phyloP scores from a whole-genome alignment of 2,329 filamentous ascomycete species.

The Colletotrichum liaoningense region DNA sequence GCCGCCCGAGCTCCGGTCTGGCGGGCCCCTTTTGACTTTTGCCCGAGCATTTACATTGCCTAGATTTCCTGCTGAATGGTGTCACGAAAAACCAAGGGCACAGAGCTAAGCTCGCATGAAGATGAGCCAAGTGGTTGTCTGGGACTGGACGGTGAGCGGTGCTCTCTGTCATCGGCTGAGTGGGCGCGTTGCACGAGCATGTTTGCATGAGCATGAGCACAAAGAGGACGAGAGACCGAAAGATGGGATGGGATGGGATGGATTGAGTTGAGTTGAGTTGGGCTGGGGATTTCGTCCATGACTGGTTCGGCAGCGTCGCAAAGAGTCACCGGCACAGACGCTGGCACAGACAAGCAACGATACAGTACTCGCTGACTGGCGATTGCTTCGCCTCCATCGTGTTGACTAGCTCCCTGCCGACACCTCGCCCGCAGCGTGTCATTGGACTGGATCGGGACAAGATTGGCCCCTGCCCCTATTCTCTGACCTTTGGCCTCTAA shows the following conservation, averaged over 20 bases:
- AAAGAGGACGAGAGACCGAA: not conserved
- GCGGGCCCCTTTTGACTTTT: not conserved
- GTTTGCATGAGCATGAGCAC: conserved; percentile 20
- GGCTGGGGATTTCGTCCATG: conserved; percentile 17
- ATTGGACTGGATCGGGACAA: conserved; percentile 23
- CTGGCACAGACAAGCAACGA: conserved; percentile 28
- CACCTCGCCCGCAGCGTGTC: conserved; percentile 12
- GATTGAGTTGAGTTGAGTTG: not conserved
- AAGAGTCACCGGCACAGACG: conserved; percentile 22
- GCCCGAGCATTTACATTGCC: not conserved
- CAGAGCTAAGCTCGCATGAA: conserved; percentile 17
- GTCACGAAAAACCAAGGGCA: not conserved
- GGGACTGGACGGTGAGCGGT: conserved; percentile 16
- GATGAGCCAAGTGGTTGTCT: conserved; percentile 25
- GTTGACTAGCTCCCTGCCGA: conserved; percentile 27
- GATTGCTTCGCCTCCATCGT: conserved; percentile 36
- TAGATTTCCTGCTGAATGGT: conserved; percentile 12
- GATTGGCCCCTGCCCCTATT: conserved; percentile 11
- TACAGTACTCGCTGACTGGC: conserved; percentile 23
- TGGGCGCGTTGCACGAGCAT: conserved; percentile 17
- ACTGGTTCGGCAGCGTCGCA: conserved; percentile 20
- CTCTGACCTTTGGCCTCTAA: conserved; percentile 18
- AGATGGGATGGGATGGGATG: conserved; percentile 8
- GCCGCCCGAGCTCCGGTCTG: conserved; percentile 17
- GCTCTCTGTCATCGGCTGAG: conserved; percentile 31